A percentile compares a stretch with the other conserved stretches of the same genome.
phyloP scores from a whole-genome alignment of 495 filamentous ascomycete species.

The Daldinia loculata region DNA sequence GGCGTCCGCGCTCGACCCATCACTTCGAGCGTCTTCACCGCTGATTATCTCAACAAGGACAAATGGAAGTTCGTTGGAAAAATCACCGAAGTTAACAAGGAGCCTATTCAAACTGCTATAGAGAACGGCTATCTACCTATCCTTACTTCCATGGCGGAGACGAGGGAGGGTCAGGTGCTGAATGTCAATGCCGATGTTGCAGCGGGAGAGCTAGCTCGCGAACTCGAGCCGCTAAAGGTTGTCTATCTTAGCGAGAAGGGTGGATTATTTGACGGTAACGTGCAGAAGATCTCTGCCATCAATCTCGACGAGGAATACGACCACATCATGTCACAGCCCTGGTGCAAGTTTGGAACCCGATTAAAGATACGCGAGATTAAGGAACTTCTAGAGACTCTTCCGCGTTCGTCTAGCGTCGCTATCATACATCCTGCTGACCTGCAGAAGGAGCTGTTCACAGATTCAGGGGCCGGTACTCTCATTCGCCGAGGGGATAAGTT shows the following conservation, averaged over 20 bases:
- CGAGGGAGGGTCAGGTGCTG: constrained; percentile 88
- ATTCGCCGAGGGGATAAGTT: constrained; percentile 95
- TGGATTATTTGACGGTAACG: constrained; percentile 91
- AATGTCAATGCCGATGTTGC: constrained; percentile 99
- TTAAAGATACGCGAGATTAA: constrained; percentile 99
- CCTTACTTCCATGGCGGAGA: constrained; percentile 96
- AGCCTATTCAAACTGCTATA: constrained; percentile 90
- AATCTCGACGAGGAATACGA: constrained; percentile 99
- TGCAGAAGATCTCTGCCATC: constrained; percentile 96
- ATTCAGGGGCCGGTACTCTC: constrained; percentile 93
- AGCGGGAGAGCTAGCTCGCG: constrained; percentile 88
- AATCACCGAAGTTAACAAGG: constrained; percentile 92
- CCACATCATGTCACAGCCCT: constrained; percentile 91
- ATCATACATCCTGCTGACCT: constrained; percentile 96
- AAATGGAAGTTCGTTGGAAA: constrained; percentile 96
- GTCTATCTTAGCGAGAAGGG: constrained; percentile 99
- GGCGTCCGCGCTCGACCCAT: constrained; percentile 92
- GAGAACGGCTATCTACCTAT: constrained; percentile 92
- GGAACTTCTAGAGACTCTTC: constrained; percentile 85
- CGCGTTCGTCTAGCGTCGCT: constrained; percentile 91
- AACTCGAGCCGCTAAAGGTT: constrained; percentile 94
- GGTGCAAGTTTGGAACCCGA: constrained; percentile 95
- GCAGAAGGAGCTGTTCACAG: constrained; percentile 96
- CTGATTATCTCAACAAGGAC: constrained; percentile 92
- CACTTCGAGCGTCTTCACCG: constrained; percentile 91